These are phyloP conservation scores for Kurtzmaniella quercitrusa DNA, from an alignment of 1,139 yeast genomes.

Conservation along the genomic window DNA sequence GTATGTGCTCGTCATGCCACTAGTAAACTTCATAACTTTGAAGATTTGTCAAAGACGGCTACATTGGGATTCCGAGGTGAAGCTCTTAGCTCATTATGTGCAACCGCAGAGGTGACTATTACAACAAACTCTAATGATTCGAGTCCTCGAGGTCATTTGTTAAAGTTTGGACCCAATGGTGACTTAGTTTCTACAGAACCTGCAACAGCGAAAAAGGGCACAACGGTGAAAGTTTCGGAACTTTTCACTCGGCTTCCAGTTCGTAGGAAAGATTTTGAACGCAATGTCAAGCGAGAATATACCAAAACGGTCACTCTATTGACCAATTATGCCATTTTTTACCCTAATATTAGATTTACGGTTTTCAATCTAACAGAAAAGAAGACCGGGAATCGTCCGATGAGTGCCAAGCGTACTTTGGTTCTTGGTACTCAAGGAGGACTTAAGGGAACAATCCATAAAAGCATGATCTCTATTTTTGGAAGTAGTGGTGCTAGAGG, in stretches of 20 bases:
- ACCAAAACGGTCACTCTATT: conserved; percentile 57
- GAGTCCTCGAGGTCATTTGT: conserved; percentile 55
- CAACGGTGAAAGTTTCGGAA: conserved; percentile 47
- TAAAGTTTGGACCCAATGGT: conserved; percentile 57
- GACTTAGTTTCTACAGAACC: conserved; percentile 30
- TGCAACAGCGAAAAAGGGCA: conserved; percentile 58
- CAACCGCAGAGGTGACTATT: conserved; percentile 52
- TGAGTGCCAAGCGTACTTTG: conserved; percentile 40
- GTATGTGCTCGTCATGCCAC: conserved; percentile 76
- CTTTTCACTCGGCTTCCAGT: conserved; percentile 71
- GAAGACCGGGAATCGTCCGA: conserved; percentile 10
- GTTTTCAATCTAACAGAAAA: conserved; percentile 45
- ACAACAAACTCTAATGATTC: conserved; percentile 49
- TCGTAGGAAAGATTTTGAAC: conserved; percentile 64
- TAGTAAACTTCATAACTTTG: conserved; percentile 63
- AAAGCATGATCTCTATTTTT: conserved; percentile 62
- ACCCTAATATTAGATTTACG: conserved; percentile 52
- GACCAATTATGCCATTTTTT: conserved; percentile 66
- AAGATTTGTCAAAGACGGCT: conserved; percentile 47
- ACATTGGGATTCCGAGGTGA: conserved; percentile 86
- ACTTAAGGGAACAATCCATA: conserved; percentile 24
- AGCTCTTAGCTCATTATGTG: conserved; percentile 72
- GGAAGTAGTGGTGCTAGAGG: conserved; percentile 66
- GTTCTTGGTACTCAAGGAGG: conserved; percentile 52
- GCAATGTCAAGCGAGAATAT: conserved; percentile 69